Percentiles rank a stretch among this genome's conserved stretches.
Conservation (phyloP, 2,329 filamentous ascomycete genomes). For the Colletotrichum chrysophilum region DNA sequence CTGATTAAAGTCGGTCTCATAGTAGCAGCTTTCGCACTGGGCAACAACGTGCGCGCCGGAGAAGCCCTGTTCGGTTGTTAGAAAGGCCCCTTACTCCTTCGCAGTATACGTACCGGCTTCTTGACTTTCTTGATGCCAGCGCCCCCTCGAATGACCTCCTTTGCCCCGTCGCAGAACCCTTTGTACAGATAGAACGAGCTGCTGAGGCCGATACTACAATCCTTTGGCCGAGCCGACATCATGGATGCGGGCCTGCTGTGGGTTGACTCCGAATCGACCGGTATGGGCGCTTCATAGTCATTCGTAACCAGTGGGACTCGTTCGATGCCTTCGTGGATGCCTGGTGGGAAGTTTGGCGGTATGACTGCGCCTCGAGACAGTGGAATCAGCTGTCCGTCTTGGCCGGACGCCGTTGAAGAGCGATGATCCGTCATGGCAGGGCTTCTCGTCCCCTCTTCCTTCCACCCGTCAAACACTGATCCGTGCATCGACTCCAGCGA, state of each 20-base stretch:
- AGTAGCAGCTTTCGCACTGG: slow-evolving; percentile 58
- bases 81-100: background rate
- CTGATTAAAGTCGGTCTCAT: slow-evolving; percentile 57
- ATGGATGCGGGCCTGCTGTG: slow-evolving; percentile 15
- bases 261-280: slow-evolving; percentile 34
- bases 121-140: slow-evolving; percentile 56
- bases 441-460: slow-evolving; percentile 28
- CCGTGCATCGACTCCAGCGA: slow-evolving; percentile 41
- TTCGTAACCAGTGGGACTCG: background rate
- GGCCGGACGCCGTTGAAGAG: slow-evolving; percentile 15
- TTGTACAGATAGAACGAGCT: slow-evolving; percentile 60
- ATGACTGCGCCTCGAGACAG: background rate
- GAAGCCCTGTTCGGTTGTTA: slow-evolving; percentile 39
- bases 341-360: slow-evolving; percentile 11
- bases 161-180: slow-evolving; percentile 61
- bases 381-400: slow-evolving; percentile 7
- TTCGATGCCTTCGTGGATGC: slow-evolving; percentile 16
- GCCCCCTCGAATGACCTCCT: slow-evolving; percentile 52
- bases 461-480: slow-evolving; percentile 37
- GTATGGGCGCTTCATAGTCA: slow-evolving; percentile 39
- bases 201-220: slow-evolving; percentile 46
- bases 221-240: slow-evolving; percentile 27
- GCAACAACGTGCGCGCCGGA: slow-evolving; percentile 47
- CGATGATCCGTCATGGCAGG: slow-evolving; percentile 24
- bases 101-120: slow-evolving; percentile 44